These are phyloP conservation scores for Entomortierella lignicola DNA, from an alignment of 192 early-diverging fungal genomes.

Conservation along the genomic window DNA sequence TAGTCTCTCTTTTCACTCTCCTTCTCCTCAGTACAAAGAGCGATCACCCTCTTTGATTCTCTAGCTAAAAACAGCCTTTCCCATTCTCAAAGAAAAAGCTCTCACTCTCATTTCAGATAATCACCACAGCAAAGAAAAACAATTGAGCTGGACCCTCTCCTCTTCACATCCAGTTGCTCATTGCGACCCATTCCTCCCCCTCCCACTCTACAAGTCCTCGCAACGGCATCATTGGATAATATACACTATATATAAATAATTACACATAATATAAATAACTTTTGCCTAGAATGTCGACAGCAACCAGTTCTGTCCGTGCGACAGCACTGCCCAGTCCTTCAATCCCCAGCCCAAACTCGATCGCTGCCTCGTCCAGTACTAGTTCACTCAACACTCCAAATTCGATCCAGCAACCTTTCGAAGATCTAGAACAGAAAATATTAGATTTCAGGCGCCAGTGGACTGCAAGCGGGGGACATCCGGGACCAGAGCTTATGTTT, in stretches of 20 bases:
- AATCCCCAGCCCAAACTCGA: constrained; percentile 50
- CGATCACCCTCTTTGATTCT: constrained; percentile 1
- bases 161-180: too few species aligned
- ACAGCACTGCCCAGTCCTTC: constrained; percentile 40
- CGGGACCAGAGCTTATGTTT: constrained; percentile 26
- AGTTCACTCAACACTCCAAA: constrained; percentile 42
- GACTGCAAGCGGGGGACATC: constrained; percentile 26
- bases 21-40: not conserved
- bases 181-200: too few species aligned
- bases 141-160: too few species aligned
- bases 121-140: too few species aligned
- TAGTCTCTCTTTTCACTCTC: not conserved
- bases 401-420: constrained; percentile 18
- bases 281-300: constrained; percentile 29
- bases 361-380: constrained; percentile 29
- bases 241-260: not conserved
- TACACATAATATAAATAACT: not conserved
- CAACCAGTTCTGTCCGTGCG: constrained; percentile 41
- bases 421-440: constrained; percentile 44
- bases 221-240: too few species aligned
- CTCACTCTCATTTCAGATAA: too few species aligned
- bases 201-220: too few species aligned
- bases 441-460: constrained; percentile 28
- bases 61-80: not conserved
- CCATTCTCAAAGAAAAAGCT: too few species aligned